Conservation (phyloP, 305 asterid species). For the Fraxinus sp. region DNA sequence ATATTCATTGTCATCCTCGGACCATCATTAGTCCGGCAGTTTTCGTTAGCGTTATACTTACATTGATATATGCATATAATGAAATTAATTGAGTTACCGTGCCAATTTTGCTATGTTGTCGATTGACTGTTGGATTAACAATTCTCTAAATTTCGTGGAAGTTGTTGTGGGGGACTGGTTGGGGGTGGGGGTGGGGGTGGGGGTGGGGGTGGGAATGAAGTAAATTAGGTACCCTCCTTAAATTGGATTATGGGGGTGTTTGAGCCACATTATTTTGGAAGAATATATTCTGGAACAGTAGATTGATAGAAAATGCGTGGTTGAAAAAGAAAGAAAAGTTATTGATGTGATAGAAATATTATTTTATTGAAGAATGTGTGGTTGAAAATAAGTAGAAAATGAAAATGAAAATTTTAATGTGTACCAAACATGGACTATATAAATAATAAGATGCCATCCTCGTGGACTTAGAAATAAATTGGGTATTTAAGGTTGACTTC, state of each 20-base stretch:
- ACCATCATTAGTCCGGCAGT: neutral
- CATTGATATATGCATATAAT: neutral
- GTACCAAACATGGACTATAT: neutral
- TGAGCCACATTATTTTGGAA: too few species aligned
- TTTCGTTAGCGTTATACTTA: neutral
- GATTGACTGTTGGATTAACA: neutral
- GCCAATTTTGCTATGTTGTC: neutral
- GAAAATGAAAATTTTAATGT: too few species aligned
- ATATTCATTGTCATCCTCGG: conserved; percentile 31
- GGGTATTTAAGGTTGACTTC: neutral
- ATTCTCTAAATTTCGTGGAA: neutral
- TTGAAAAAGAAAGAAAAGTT: too few species aligned
- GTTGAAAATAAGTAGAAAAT: too few species aligned
- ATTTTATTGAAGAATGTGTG: too few species aligned
- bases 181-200: neutral
- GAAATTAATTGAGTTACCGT: neutral
- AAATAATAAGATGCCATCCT: neutral
- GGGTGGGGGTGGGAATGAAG: neutral
- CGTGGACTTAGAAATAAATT: neutral
- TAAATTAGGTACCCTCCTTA: neutral
- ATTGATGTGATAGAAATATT: too few species aligned
- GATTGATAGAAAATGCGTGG: too few species aligned
- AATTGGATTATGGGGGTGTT: neutral
- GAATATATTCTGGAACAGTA: too few species aligned
- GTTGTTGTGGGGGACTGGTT: neutral